A percentile compares a stretch with the other conserved stretches of the same genome.
Evolutionary conservation across 306 rosid species (phyloP).

Genomic region (Trifolium subterraneum): DNA sequence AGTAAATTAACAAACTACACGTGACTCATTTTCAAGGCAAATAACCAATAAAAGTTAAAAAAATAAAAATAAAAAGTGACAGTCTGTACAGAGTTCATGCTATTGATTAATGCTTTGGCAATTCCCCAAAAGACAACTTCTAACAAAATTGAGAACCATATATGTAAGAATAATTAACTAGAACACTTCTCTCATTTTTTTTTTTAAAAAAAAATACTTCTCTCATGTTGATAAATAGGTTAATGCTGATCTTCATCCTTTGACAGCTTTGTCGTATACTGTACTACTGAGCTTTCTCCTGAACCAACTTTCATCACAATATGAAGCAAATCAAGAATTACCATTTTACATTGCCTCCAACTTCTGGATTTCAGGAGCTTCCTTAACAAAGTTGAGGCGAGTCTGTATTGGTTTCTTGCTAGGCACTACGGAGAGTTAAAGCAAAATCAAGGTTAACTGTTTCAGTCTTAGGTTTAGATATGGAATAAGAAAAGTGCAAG

Average conservation of each 20-base stretch:
- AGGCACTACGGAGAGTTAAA: slow-evolving; percentile 46
- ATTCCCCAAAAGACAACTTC: slow-evolving; percentile 16
- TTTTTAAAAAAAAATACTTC: no score
- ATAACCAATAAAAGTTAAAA: slow-evolving; percentile 8
- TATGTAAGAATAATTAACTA: not conserved
- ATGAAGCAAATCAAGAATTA: not conserved
- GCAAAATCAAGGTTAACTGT: slow-evolving; percentile 1
- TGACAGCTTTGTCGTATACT: not conserved
- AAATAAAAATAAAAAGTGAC: not conserved
- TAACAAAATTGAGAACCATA: slow-evolving; percentile 29
- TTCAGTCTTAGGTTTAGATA: slow-evolving; percentile 6
- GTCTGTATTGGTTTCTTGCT: slow-evolving; percentile 66
- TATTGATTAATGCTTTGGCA: slow-evolving; percentile 30
- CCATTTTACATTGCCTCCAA: slow-evolving; percentile 54
- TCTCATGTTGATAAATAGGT: not conserved
- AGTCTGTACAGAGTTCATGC: slow-evolving; percentile 39
- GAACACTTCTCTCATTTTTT: slow-evolving; percentile 11
- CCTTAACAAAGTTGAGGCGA: slow-evolving; percentile 58
- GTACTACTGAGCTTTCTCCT: slow-evolving; percentile 27
- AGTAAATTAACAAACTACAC: not conserved
- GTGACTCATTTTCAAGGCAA: slow-evolving; percentile 13
- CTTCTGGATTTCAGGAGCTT: slow-evolving; percentile 55
- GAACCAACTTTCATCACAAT: not conserved
- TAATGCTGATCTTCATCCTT: not conserved
- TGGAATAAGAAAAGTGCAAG: slow-evolving; percentile 21